These are phyloP conservation scores for Pilatotrama ljubarskyi DNA, from an alignment of 768 basidiomycete species.

Conservation along the genomic window DNA sequence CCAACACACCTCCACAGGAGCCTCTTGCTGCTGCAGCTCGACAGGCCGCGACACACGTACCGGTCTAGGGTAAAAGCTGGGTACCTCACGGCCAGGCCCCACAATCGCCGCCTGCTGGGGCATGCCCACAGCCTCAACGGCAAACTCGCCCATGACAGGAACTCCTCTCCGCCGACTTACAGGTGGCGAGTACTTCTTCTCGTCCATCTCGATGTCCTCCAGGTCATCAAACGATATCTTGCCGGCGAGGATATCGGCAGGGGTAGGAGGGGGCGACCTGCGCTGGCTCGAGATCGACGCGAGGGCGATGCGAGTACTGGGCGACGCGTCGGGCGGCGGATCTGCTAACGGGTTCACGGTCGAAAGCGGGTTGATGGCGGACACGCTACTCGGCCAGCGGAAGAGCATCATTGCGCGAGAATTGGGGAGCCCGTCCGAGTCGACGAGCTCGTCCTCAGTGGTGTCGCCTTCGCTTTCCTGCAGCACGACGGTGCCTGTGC, in stretches of 20 bases:
- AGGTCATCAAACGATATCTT: slow-evolving; percentile 46
- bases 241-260: slow-evolving; percentile 69
- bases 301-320: slow-evolving; percentile 29
- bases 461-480: slow-evolving; percentile 67
- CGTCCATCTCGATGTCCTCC: slow-evolving; percentile 31
- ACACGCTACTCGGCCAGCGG: slow-evolving; percentile 60
- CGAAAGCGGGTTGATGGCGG: slow-evolving; percentile 70
- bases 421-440: slow-evolving; percentile 69
- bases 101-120: slow-evolving; percentile 10
- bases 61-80: slow-evolving; percentile 21
- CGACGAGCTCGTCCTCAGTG: slow-evolving; percentile 84
- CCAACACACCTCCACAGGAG: slow-evolving; percentile 9
- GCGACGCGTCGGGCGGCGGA: slow-evolving; percentile 21
- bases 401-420: slow-evolving; percentile 75
- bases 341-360: slow-evolving; percentile 57
- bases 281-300: slow-evolving; percentile 31
- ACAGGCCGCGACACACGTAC: slow-evolving; percentile 6
- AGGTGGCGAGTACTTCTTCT: slow-evolving; percentile 2
- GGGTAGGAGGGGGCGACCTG: slow-evolving; percentile 50
- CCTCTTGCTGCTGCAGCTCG: slow-evolving; percentile 2
- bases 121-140: neutral
- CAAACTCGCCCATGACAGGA: slow-evolving; percentile 44
- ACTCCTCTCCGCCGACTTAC: slow-evolving; percentile 15
- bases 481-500: slow-evolving; percentile 28
- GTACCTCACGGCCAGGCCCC: slow-evolving; percentile 7